Evolutionary conservation across 2,329 filamentous ascomycete species (phyloP).

Genomic region (Calonectria hongkongensis): DNA sequence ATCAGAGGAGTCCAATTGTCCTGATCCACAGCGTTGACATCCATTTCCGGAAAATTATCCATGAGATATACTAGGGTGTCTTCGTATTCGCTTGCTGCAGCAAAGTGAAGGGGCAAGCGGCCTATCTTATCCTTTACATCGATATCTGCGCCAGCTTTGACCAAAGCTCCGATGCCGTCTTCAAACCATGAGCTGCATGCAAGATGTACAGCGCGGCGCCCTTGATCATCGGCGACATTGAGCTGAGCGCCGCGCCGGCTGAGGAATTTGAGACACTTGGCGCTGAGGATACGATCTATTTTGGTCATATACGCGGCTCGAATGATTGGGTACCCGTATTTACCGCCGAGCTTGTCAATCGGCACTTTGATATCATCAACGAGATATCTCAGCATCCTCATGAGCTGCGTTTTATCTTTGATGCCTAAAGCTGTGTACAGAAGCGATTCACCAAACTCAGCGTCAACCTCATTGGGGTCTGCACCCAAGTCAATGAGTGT

Average conservation of each 20-base stretch:
- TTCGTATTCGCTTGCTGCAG: background rate
- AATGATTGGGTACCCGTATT: conserved; percentile 1
- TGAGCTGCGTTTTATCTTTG: too few species aligned
- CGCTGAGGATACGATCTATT: background rate
- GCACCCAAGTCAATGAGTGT: background rate
- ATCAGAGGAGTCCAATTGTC: background rate
- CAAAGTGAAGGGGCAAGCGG: conserved; percentile 1
- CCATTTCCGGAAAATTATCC: background rate
- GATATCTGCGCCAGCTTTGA: background rate
- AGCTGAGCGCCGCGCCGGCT: background rate
- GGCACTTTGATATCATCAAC: background rate
- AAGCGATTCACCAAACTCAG: background rate
- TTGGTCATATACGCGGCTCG: background rate
- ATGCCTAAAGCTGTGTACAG: background rate
- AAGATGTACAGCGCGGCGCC: background rate
- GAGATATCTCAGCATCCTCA: background rate
- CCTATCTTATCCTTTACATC: background rate
- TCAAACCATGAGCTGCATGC: background rate
- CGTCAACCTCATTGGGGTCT: background rate
- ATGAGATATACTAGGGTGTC: background rate
- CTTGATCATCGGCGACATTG: background rate
- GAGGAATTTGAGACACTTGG: background rate
- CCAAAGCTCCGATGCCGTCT: background rate
- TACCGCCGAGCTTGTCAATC: background rate
- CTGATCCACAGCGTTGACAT: background rate